Base-by-base conservation (phyloP, 148 eudicot species). In the Chenopodium quinoa region DNA sequence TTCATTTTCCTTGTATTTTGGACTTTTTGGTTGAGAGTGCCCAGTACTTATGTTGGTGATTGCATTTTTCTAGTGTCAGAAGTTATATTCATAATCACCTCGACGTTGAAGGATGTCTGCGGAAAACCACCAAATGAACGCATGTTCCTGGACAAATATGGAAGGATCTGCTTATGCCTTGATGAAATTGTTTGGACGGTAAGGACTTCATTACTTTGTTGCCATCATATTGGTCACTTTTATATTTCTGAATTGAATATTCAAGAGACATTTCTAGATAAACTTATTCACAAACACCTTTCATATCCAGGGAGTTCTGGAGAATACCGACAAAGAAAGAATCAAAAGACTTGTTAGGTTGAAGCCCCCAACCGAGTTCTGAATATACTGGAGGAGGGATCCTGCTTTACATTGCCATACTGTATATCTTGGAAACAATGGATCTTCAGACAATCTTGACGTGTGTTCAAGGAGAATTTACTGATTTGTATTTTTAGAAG, bases 121-220 rank as follows among this genome's bases (percentile, higher is more conserved):
- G 98, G 99, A 69, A 97, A 92, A 85, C 87, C 92, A 74, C 99
- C 99, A 7, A 91, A 92, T 7, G 97, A 97, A 86, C 95, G 99
- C 85, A 90, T 94, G 76, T 97, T 97, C 80, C 85, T 97, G 64
- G 98, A 97, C 82, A 97, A 97, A 90, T 97, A 97, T 66, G 99
- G 99, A 67, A 97, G 88, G 86, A 92, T 97, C 52, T 97, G 99
- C 86, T 88, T 97, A 86, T 92, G 94, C 84, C 87, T 94, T 79
- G 99, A 97, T 86, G 99, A 97, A 88, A 85, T 97, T 83, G 97
- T 92, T 14, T 97, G 99, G 97, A 88, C 88, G 94, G 99, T 97
- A 81, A 73, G 92, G 14, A 68, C 4, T 14, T 76, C 25, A 50
- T 79, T 56, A 50, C 31, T 75, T 62, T 31, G 52, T 44, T 73